Conservation (phyloP, 1,284 basidiomycete species). For the Limonomyces culmigenus region DNA sequence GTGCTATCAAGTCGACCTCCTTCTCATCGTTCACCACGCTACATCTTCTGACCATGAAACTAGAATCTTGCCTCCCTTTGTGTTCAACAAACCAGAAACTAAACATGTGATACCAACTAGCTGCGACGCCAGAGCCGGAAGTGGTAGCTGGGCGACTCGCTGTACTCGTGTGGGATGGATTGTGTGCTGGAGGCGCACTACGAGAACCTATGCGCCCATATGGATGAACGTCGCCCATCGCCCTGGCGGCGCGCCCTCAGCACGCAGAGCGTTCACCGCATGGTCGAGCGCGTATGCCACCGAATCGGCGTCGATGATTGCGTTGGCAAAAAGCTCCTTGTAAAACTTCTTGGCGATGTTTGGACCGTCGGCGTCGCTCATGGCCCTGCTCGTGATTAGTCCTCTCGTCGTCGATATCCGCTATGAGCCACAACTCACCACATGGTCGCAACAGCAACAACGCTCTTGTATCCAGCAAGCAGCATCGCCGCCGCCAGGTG, state of each 20-base stretch:
- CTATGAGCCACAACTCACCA: slow-evolving; percentile 1
- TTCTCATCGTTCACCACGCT: no score
- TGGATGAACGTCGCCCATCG: background rate
- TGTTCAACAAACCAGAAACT: no score
- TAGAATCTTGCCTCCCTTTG: no score
- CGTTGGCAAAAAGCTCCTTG: background rate
- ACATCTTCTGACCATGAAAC: no score
- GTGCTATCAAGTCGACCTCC: no score
- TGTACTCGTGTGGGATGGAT: no score
- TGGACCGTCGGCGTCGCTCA: slow-evolving; percentile 1
- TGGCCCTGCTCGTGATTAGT: slow-evolving; percentile 1
- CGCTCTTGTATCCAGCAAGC: background rate
- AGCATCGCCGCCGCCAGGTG: slow-evolving; percentile 2
- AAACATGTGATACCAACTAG: no score
- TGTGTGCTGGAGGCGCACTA: no score
- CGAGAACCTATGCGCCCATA: slow-evolving; percentile 20
- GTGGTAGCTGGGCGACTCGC: no score
- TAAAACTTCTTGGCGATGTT: background rate
- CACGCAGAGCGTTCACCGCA: background rate
- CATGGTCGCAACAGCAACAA: slow-evolving; percentile 2
- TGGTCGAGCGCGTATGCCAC: background rate
- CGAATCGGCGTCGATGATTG: background rate
- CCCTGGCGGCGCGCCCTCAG: background rate
- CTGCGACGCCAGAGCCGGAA: no score
- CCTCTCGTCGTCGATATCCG: background rate